Base-by-base conservation (phyloP, 2,329 filamentous ascomycete species). In the Verticillium dahliae region DNA sequence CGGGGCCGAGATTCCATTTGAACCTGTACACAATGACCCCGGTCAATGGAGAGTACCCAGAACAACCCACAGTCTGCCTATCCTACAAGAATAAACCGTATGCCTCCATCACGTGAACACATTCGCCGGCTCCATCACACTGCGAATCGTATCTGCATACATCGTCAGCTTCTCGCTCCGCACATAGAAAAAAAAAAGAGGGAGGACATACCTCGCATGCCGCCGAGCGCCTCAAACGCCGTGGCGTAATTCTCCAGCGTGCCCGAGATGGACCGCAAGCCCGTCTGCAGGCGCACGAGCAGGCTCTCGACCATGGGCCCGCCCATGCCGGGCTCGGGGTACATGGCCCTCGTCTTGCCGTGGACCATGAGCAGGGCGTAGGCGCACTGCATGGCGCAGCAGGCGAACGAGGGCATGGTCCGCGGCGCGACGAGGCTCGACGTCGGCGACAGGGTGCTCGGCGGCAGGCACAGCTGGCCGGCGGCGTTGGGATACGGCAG, bases 401-500 rank as follows among this genome's bases (percentile, higher is more conserved):
- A 79, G 27, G 75, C 75, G 58, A 78, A 79, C 10, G 75, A 73
- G 15, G 77, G 77, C 75, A 79, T 78, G 41, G 76, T 79, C 55
- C 76, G 72, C n/a, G 77, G 77, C 4, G 75, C 73, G 18, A 76
- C 71, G 52, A 76, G 68, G 2, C 67, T 70, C 18, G 76, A 78
- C 10, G 70, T 69, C 13, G 73, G 70, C 10, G 74, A 71, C 39
- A 78, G 65, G 62, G 71, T 75, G 52, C 68, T 71, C 5, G 73
- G 72, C 14, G 71, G 67, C 37, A 72, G 71, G n/a, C 69, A 70
- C 4, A 70, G 65, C 61, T 72, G 70, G 22, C 74, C 67, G 31
- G 69, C 75, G 66, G 77, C 74, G 59, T 76, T 76, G 14, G 80
- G 80, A 60, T 78, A 80, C 1, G 80, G 79, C 38, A 83, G 67